Evolutionary conservation across 345 rosid genomes (phyloP).

Genomic region (Arabidopsis thaliana): DNA sequence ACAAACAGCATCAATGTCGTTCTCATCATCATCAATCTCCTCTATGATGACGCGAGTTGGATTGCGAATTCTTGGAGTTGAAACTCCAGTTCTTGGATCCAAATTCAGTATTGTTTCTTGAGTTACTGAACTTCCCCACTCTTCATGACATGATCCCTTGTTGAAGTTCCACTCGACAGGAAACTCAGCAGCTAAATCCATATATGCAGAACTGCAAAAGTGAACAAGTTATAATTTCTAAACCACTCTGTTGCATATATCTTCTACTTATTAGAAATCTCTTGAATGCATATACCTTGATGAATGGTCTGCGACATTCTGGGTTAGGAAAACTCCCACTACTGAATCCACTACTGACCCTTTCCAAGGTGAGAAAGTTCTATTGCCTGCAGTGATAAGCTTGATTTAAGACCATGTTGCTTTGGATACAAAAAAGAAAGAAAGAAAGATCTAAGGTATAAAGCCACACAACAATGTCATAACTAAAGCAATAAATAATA

Average conservation of each 20-base stretch:
- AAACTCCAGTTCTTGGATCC: conserved; percentile 49
- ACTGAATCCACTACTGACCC: conserved; percentile 97
- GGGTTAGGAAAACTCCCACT: conserved; percentile 91
- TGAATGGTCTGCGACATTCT: conserved; percentile 89
- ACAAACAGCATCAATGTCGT: conserved; percentile 49
- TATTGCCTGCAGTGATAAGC: conserved; percentile 63
- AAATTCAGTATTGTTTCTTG: conserved; percentile 47
- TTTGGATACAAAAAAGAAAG: not conserved
- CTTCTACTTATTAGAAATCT: conserved; percentile 6
- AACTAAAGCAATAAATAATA: conserved; percentile 33
- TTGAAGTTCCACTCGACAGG: conserved; percentile 51
- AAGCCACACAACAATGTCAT: not conserved
- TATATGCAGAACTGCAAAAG: conserved; percentile 76
- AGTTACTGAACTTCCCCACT: conserved; percentile 47
- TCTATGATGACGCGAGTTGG: conserved; percentile 55
- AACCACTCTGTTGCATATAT: conserved; percentile 11
- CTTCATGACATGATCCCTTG: conserved; percentile 44
- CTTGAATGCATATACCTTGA: conserved; percentile 64
- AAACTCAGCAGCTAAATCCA: conserved; percentile 79
- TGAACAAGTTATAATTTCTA: conserved; percentile 25
- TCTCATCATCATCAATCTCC: conserved; percentile 50
- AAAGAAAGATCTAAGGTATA: not conserved
- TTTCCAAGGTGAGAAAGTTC: conserved; percentile 92
- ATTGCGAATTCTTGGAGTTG: conserved; percentile 46
- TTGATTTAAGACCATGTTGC: not conserved